These are phyloP conservation scores for Acacia acuminata DNA, from an alignment of 306 rosid species.

Conservation along the genomic window DNA sequence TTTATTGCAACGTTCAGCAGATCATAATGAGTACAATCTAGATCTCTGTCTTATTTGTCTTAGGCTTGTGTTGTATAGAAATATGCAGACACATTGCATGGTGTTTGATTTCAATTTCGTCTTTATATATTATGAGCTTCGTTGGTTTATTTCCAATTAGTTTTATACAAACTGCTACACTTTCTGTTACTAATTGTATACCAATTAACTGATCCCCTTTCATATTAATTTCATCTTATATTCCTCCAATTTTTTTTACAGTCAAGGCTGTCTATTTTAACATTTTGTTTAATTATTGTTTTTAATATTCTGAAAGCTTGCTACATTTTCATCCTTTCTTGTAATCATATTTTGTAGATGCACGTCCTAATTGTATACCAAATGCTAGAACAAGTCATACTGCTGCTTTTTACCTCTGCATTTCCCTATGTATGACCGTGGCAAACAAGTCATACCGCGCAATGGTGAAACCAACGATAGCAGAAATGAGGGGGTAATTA, in stretches of 20 bases:
- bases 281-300: too few species aligned
- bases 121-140: constrained; percentile 36
- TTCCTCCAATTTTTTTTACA: not conserved
- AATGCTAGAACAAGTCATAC: too few species aligned
- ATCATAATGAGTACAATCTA: constrained; percentile 33
- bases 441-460: too few species aligned
- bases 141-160: constrained; percentile 33
- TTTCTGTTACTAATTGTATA: constrained; percentile 28
- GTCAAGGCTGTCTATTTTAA: too few species aligned
- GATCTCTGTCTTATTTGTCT: constrained; percentile 35
- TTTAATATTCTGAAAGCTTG: too few species aligned
- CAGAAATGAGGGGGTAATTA: too few species aligned
- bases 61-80: constrained; percentile 45
- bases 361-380: not conserved
- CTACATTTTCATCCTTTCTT: too few species aligned
- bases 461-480: too few species aligned
- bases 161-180: constrained; percentile 35
- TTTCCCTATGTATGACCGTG: too few species aligned
- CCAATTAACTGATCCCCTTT: constrained; percentile 34
- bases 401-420: too few species aligned
- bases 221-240: constrained; percentile 35
- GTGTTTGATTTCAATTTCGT: constrained; percentile 46
- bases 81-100: constrained; percentile 44
- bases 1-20: constrained; percentile 32
- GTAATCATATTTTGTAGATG: not conserved